Evolutionary conservation across 306 rosid species (phyloP), one percentile per base, ranked within the genome.

Genomic region (Boehmeria nivea): DNA sequence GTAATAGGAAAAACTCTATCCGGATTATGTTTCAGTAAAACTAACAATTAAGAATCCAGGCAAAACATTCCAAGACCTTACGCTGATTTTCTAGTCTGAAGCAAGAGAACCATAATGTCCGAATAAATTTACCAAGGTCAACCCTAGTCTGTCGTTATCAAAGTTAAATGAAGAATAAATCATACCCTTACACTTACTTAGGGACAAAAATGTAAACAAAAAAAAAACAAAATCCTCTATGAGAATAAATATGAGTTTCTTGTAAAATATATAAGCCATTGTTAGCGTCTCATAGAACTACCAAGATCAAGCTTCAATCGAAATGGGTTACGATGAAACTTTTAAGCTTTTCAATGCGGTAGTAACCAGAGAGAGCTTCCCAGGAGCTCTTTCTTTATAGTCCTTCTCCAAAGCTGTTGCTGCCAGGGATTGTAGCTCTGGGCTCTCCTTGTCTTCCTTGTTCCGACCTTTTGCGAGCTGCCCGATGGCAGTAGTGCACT

Each of bases 311-410:
- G 27, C 50, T 57, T 76, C 39, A 19, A 68, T 55, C 37, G 61
- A 53, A 42, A 26, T 61, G 72, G 75, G 74, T 77, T 84, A 93
- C 6, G 83, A 78, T n/a, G 89, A 73, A 68, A 88, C 75, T 51
- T 85, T 73, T 73, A 93, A 72, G 75, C 73, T 69, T 75, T 79
- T 83, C 54, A 93, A 61, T 51, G 84, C 89, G 16, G 90, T 45
- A n/a, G 82, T 73, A 50, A 93, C 82, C 67, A 85, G 95, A 74
- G 88, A 75, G 37, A 93, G 94, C 72, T 85, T 88, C 53, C 72
- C 94, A 0, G 96, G 94, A 59, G 99, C 89, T 78, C 86, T 93
- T 72, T 88, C 95, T 81, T 76, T 93, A 83, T 83, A 88, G 53
- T 87, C 94, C 70, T 86, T 85, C 93, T 88, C 94, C 82, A 93